phyloP scores from a whole-genome alignment of 495 filamentous ascomycete species.

The Opeltia flavorubescens region DNA sequence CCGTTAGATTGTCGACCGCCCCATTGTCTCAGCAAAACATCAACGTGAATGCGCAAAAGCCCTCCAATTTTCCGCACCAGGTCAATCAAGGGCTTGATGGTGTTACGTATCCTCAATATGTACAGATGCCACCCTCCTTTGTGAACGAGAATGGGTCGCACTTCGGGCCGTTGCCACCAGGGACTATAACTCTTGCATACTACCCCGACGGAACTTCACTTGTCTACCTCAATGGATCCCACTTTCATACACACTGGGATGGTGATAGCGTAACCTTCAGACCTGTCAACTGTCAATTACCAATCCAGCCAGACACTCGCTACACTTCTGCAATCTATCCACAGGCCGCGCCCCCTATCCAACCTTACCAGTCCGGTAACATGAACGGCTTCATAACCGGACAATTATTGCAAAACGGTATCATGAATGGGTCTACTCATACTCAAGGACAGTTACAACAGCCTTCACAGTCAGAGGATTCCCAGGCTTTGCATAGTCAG shows the following conservation, averaged over 20 bases:
- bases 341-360: neutral
- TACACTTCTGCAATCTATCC: neutral
- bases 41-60: neutral
- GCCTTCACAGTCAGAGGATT: neutral
- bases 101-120: neutral
- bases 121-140: neutral
- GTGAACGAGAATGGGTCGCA: neutral
- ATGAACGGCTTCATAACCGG: neutral
- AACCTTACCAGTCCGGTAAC: neutral
- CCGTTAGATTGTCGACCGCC: neutral
- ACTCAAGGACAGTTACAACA: neutral
- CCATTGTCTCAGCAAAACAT: neutral
- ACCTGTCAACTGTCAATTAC: slow-evolving; percentile 3
- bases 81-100: neutral
- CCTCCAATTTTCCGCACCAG: too few species aligned
- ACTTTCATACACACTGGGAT: slow-evolving; percentile 13
- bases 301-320: neutral
- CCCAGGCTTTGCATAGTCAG: slow-evolving; percentile 7
- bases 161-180: neutral
- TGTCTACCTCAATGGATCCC: slow-evolving; percentile 9
- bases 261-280: slow-evolving; percentile 8
- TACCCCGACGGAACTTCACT: slow-evolving; percentile 11
- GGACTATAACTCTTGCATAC: slow-evolving; percentile 1
- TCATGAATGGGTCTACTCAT: slow-evolving; percentile 1
- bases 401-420: neutral